phyloP scores from a whole-genome alignment of 2,329 filamentous ascomycete species.

The Pyrenophora teres region DNA sequence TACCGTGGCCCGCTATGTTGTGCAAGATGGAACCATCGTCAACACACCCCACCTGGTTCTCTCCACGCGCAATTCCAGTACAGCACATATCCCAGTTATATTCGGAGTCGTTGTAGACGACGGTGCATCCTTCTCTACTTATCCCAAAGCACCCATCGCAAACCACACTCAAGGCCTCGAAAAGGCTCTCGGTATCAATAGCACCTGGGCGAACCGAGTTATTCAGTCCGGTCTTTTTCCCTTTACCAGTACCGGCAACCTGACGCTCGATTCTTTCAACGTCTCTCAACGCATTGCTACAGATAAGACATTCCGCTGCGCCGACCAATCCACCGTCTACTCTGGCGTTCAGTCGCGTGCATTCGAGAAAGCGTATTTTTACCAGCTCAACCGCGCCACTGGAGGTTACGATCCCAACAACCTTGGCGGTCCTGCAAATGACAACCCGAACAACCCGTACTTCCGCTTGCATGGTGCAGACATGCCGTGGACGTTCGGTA shows the following conservation, averaged over 20 bases:
- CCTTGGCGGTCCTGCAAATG: slow-evolving; percentile 54
- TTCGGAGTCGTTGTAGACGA: slow-evolving; percentile 62
- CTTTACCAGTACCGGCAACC: slow-evolving; percentile 53
- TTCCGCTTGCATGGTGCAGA: slow-evolving; percentile 64
- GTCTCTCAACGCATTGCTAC: slow-evolving; percentile 60
- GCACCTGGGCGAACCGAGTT: slow-evolving; percentile 41
- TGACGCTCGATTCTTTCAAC: slow-evolving; percentile 62
- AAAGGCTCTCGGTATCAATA: slow-evolving; percentile 53
- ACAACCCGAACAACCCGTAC: slow-evolving; percentile 59
- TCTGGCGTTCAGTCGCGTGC: slow-evolving; percentile 53
- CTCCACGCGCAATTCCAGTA: slow-evolving; percentile 49
- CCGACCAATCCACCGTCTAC: slow-evolving; percentile 63
- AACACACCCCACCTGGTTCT: slow-evolving; percentile 56
- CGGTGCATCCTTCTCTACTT: slow-evolving; percentile 59
- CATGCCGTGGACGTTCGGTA: slow-evolving; percentile 58
- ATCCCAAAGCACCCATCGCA: slow-evolving; percentile 52
- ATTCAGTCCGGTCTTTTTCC: slow-evolving; percentile 57
- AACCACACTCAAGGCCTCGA: slow-evolving; percentile 52
- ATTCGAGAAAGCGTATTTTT: slow-evolving; percentile 60
- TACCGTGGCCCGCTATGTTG: slow-evolving; percentile 57
- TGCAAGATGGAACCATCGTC: slow-evolving; percentile 64
- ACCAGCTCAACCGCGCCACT: slow-evolving; percentile 64
- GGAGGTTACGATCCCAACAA: slow-evolving; percentile 60
- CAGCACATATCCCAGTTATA: slow-evolving; percentile 59
- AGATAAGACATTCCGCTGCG: slow-evolving; percentile 64